Percentiles rank a stretch among this genome's conserved stretches.
Conservation (phyloP, 192 early-diverging fungal species). For the Gryganskiella cystojenkinii region DNA sequence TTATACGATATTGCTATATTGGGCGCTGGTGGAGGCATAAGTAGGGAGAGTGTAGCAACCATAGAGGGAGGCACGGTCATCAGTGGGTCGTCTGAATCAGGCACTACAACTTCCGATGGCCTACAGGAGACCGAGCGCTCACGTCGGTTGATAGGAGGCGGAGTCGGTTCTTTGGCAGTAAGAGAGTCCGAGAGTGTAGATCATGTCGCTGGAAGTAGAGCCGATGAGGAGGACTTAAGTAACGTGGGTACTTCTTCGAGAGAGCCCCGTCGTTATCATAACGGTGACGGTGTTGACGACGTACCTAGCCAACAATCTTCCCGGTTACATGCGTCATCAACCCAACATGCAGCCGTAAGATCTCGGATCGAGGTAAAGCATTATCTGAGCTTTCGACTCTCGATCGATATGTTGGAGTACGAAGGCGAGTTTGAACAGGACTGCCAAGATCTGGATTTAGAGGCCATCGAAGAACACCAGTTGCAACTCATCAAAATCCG, state of each 20-base stretch:
- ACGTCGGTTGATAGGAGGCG: background rate
- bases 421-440: constrained; percentile 31
- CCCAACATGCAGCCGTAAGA: no score
- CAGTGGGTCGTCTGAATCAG: background rate
- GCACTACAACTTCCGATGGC: background rate
- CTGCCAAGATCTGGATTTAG: constrained; percentile 13
- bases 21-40: background rate
- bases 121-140: background rate
- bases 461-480: constrained; percentile 33
- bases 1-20: constrained; percentile 8
- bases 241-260: no score
- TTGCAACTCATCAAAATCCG: constrained; percentile 17
- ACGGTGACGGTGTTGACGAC: background rate
- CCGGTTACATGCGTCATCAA: no score
- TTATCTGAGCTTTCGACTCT: constrained; percentile 36
- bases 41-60: background rate
- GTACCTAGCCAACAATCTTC: no score
- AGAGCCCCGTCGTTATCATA: background rate
- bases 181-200: no score
- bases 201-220: background rate
- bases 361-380: constrained; percentile 44
- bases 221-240: no score
- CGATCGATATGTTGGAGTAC: constrained; percentile 40
- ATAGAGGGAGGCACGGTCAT: background rate
- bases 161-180: no score